phyloP scores from a whole-genome alignment of 2,329 filamentous ascomycete species.

The Hymenotorrendiella dingleyae region DNA sequence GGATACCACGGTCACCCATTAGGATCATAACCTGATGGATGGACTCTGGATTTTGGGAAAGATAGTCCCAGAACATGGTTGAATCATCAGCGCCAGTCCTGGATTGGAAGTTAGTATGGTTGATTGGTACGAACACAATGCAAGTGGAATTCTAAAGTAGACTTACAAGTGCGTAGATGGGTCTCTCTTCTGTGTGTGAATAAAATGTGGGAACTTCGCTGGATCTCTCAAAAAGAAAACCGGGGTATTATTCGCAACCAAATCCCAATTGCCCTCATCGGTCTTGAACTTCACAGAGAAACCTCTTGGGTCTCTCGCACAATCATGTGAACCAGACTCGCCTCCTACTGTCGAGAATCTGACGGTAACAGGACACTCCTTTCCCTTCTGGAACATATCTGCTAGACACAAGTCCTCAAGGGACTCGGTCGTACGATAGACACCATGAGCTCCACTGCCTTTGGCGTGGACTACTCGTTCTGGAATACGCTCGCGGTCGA shows the following conservation, averaged over 20 bases:
- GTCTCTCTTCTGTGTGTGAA: conserved; percentile 70
- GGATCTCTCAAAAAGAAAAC: conserved; percentile 73
- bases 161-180: conserved; percentile 62
- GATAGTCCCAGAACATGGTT: conserved; percentile 63
- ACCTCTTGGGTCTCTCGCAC: conserved; percentile 65
- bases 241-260: conserved; percentile 67
- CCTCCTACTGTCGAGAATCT: conserved; percentile 74
- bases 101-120: too few species aligned
- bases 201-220: conserved; percentile 67
- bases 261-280: conserved; percentile 67
- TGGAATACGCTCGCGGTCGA: conserved; percentile 56
- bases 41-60: conserved; percentile 45
- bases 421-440: conserved; percentile 47
- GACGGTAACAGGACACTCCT: conserved; percentile 59
- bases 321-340: conserved; percentile 65
- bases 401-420: conserved; percentile 48
- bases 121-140: too few species aligned
- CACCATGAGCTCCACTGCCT: conserved; percentile 49
- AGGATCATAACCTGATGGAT: conserved; percentile 54
- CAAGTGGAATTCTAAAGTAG: too few species aligned
- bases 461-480: conserved; percentile 57
- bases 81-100: conserved; percentile 54
- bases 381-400: conserved; percentile 53
- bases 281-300: conserved; percentile 71
- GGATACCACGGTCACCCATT: conserved; percentile 52